Conservation (phyloP, 306 rosid species). For the Argentina anserina region DNA sequence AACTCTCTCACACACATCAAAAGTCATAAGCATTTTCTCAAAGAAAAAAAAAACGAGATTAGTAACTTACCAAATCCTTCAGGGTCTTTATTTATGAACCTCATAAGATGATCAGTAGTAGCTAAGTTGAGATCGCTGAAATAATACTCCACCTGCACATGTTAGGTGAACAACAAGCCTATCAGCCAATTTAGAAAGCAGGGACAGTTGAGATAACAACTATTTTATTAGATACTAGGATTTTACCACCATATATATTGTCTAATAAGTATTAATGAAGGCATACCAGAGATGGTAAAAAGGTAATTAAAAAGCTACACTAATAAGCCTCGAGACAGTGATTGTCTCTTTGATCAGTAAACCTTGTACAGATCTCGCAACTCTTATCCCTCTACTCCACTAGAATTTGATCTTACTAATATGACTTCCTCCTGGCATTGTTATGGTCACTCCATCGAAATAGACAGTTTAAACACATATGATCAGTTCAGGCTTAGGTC, state of each 20-base stretch:
- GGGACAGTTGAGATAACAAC: neutral
- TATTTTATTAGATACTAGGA: neutral
- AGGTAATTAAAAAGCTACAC: neutral
- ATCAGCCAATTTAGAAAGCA: neutral
- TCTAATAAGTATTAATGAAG: too few species aligned
- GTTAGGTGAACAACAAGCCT: conserved; percentile 13
- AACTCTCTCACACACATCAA: neutral
- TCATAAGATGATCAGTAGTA: conserved; percentile 95
- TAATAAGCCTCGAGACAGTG: neutral
- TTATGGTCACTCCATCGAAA: neutral
- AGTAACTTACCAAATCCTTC: conserved; percentile 78
- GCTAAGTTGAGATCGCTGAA: conserved; percentile 95
- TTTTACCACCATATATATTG: neutral
- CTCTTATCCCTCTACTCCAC: too few species aligned
- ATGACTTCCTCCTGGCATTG: neutral
- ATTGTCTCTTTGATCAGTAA: neutral
- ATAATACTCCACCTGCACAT: conserved; percentile 93
- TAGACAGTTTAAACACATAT: neutral
- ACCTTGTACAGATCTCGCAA: neutral
- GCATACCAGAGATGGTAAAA: neutral
- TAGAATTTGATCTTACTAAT: neutral
- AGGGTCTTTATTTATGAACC: conserved; percentile 90
- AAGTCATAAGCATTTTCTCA: neutral
- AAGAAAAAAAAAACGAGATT: conserved; percentile 11
- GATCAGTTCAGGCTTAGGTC: neutral